Base-by-base conservation (phyloP, 1,139 yeast genomes). In the Taphrina pruni region DNA sequence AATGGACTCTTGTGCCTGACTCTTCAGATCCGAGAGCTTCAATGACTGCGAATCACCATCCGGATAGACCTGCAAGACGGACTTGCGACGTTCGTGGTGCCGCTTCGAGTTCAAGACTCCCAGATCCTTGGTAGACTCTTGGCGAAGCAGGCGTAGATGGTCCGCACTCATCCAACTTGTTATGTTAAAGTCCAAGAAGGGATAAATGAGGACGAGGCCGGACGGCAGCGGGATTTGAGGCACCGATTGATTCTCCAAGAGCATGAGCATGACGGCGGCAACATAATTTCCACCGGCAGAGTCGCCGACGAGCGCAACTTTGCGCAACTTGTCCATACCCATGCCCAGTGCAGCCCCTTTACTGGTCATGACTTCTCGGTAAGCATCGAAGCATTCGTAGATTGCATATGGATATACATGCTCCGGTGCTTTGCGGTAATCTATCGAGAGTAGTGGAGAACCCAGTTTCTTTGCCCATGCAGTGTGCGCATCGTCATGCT, bases 391-490 rank as follows among this genome's bases (percentile, higher is more conserved):
- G 45, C 84, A 77, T 73, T 84, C 87, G 35, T 83, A 80, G 1
- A 83, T 80, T 50, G 83, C 80, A 14, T 84, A 83, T 1, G 87
- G 87, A 72, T 78, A 84, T 17, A 85, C 85, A 70, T 78, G 74
- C 73, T 84, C 85, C 1, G 87, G 87, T 0, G 85, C 85, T 67
- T 73, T 73, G 20, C 70, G 71, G 60, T 74, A 74, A 64, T 73
- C 70, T 36, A 74, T 62, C 21, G 75, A 70, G 26, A 74, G 64
- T 9, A 74, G 61, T 11, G 76, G 76, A 8, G 72, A 48, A 35
- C 70, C 71, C 51, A 74, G 69, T 20, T 70, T 70, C 65, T 71
- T 74, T 2, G 76, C 75, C 76, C 73, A 72, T 32, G 60, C 41
- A n/a, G 56, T 60, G 45, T 55, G 65, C 7, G 73, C 54, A 35